phyloP scores from a whole-genome alignment of 75 land plant genomes.

The Cupressus sempervirens region DNA sequence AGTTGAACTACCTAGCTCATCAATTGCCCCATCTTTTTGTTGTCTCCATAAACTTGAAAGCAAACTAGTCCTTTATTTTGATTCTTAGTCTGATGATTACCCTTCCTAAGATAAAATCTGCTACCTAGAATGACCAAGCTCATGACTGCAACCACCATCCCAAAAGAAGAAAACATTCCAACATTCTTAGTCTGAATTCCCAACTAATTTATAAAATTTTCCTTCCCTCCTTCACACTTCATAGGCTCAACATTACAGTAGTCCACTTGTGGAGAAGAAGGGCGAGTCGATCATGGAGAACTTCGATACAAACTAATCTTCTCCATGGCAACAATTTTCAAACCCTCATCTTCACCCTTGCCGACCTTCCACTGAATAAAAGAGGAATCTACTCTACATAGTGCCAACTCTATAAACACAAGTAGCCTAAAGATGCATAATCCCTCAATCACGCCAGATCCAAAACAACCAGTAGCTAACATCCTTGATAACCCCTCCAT shows the following conservation, averaged over 20 bases:
- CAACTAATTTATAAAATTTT: background rate
- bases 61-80: background rate
- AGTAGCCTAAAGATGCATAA: background rate
- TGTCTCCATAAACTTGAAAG: background rate
- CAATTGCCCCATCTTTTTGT: background rate
- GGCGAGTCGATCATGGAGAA: background rate
- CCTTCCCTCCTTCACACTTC: background rate
- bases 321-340: background rate
- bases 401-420: background rate
- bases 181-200: background rate
- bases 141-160: constrained; percentile 1
- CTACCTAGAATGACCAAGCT: background rate
- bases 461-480: background rate
- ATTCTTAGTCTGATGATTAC: background rate
- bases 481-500: background rate
- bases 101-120: background rate
- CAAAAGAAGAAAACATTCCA: background rate
- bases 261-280: background rate
- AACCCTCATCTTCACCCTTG: background rate
- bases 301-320: background rate
- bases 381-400: background rate
- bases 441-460: background rate
- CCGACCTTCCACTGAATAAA: background rate
- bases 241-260: background rate
- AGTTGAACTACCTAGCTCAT: background rate